Evolutionary conservation across 495 filamentous ascomycete genomes (phyloP), one percentile per base, ranked within the genome.

Genomic region (Penicillium flavigenum): DNA sequence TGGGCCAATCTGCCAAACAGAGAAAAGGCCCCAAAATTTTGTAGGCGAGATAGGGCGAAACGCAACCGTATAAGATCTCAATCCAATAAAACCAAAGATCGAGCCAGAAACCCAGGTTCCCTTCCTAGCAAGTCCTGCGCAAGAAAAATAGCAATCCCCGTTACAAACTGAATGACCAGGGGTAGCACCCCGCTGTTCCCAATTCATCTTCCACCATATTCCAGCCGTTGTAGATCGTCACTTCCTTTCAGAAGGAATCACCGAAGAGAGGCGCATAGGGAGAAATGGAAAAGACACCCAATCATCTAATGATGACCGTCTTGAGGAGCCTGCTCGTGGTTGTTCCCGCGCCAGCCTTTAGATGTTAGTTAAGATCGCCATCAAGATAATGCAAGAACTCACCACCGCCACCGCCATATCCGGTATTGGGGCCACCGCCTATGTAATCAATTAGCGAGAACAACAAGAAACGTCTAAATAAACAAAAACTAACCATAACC

Each of bases 361-460:
- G 1, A 14, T 26, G 47, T 45, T 24, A 29, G 41, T 57, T 42
- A 59, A 46, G 42, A 34, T 29, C 22, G 11, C 19, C 5, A 7
- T 27, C 48, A 10, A 45, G 11, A 48, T 31, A 32, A n/a, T 24
- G 43, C 24, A n/a, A 31, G 47, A 44, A 45, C 69, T 65, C 63
- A 77, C 76, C 70, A 57, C 69, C 71, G 42, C 68, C 64, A 34
- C 70, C 69, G 27, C 68, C 69, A 59, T 65, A 72, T 9, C 73
- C 70, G 34, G 69, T 64, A 26, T 69, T 72, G 38, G 59, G 50
- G 54, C 70, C 69, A 31, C 70, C 67, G 9, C 67, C 63, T 68
- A n/a, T 16, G 29, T 29, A 14, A 36, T 10, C 7, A 44, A 47
- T 44, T 41, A 19, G 34, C 24, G 4, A 34, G 20, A 24, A 14